Evolutionary conservation across 2,329 filamentous ascomycete species (phyloP), one percentile per base, ranked within the genome.

Genomic region (Trichoderma sp.): DNA sequence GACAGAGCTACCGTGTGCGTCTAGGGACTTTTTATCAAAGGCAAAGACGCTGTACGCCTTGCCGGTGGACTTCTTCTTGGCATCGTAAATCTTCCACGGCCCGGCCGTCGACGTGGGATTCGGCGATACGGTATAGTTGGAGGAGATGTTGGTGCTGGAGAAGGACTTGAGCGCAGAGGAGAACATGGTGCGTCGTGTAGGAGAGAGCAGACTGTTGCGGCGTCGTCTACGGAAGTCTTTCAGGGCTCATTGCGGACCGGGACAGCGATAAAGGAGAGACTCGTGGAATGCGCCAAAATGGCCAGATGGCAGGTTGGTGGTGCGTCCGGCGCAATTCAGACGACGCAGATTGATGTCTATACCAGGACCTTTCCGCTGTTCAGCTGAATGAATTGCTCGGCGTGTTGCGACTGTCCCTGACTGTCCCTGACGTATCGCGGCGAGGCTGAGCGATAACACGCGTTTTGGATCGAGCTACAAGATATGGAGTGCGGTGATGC

Each of bases 1-100:
- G n/a, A 81, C 69, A 0, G 79, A 78, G 72, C 70, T 77, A 61
- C 77, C 77, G 68, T 81, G 79, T 11, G 88, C 83, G 69, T 97
- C 94, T 66, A 99, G 83, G 0, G 89, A 88, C 81, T 96, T 97
- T 78, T 89, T 90, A 73, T 99, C 96, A 78, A 98, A 97, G 73
- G 98, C 90, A 76, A 98, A 99, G 73, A 98, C 90, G 18, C 94
- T 97, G 67, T 91, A 96, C 8, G 90, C 80, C 79, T 96, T 97
- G 73, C 92, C 93, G 0, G 94, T 97, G 34, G 91, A 93, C 82
- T 97, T 98, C 83, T 96, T 96, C 84, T 97, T 98, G 69, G 92
- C 94, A 82, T 97, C 94, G 85, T 95, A 95, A 76, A 99, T 96
- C 83, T 94, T 97, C 96, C 96, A 99, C 69, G 94, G 93, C 21